A percentile compares a stretch with the other conserved stretches of the same genome.
These are phyloP conservation scores for Fusarium penzigii DNA, from an alignment of 2,329 filamentous ascomycete species.

Conservation along the genomic window DNA sequence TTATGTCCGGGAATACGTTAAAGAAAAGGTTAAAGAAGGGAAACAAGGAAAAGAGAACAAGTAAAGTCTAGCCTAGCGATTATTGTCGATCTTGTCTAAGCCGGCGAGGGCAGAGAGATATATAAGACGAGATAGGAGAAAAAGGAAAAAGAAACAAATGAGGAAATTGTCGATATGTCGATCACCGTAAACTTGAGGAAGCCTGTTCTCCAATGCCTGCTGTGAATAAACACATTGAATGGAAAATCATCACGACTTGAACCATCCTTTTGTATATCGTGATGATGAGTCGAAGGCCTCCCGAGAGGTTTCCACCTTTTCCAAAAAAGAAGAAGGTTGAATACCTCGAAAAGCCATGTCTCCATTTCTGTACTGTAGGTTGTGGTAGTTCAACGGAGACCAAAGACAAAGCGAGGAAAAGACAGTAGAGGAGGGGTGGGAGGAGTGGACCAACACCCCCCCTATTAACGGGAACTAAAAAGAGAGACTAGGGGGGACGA, in stretches of 20 bases:
- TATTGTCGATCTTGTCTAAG: not conserved
- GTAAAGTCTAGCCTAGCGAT: too few species aligned
- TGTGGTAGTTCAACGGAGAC: too few species aligned
- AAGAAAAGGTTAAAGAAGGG: too few species aligned
- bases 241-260: constrained; percentile 6
- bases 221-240: constrained; percentile 5
- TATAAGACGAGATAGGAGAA: constrained; percentile 4
- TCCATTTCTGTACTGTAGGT: constrained; percentile 8
- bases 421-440: too few species aligned
- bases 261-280: constrained; percentile 32
- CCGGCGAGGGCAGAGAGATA: constrained; percentile 8
- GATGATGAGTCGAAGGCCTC: constrained; percentile 29
- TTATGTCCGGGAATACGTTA: too few species aligned
- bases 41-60: too few species aligned
- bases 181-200: constrained; percentile 28
- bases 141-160: constrained; percentile 19
- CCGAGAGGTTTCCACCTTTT: constrained; percentile 14
- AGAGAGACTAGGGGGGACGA: too few species aligned
- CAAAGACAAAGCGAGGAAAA: too few species aligned
- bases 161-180: constrained; percentile 18
- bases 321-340: constrained; percentile 6
- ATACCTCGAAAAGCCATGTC: not conserved
- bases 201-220: constrained; percentile 29
- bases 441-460: too few species aligned
- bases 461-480: too few species aligned